phyloP scores from a whole-genome alignment of 371 early-diverging fungal species.

The Rhizopus stolonifer region DNA sequence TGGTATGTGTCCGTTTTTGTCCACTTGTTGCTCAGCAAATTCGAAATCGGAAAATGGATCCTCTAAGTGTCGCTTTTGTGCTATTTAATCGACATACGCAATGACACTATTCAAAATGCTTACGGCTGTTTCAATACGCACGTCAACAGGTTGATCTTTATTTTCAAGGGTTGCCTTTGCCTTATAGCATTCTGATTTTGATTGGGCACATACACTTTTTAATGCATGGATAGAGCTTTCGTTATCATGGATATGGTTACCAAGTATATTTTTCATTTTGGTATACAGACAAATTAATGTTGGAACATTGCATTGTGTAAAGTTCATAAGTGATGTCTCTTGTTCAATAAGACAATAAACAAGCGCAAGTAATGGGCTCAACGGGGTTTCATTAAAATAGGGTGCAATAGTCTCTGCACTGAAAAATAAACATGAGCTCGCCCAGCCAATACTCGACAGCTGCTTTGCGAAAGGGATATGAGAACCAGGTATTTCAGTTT shows the following conservation, averaged over 20 bases:
- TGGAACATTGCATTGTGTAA: slow-evolving; percentile 14
- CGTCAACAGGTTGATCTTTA: slow-evolving; percentile 13
- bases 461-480: slow-evolving; percentile 10
- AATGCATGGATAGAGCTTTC: slow-evolving; percentile 13
- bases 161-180: slow-evolving; percentile 16
- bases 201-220: slow-evolving; percentile 12
- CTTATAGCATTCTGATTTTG: slow-evolving; percentile 12
- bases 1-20: not conserved
- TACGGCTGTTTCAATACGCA: slow-evolving; percentile 9
- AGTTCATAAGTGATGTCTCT: slow-evolving; percentile 13
- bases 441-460: slow-evolving; percentile 18
- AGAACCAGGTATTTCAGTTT: slow-evolving; percentile 18
- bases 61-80: slow-evolving; percentile 8
- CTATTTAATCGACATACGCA: slow-evolving; percentile 7
- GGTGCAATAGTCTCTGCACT: slow-evolving; percentile 16
- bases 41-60: not conserved
- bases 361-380: slow-evolving; percentile 14
- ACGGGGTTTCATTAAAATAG: slow-evolving; percentile 9
- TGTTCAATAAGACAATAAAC: slow-evolving; percentile 18
- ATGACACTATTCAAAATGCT: slow-evolving; percentile 12
- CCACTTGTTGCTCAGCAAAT: not conserved
- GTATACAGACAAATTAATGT: slow-evolving; percentile 13
- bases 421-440: slow-evolving; percentile 9
- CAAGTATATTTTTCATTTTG: slow-evolving; percentile 17
- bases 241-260: slow-evolving; percentile 8